Base-by-base conservation (phyloP, 257 asterid species). In the Linderniella brevidens region DNA sequence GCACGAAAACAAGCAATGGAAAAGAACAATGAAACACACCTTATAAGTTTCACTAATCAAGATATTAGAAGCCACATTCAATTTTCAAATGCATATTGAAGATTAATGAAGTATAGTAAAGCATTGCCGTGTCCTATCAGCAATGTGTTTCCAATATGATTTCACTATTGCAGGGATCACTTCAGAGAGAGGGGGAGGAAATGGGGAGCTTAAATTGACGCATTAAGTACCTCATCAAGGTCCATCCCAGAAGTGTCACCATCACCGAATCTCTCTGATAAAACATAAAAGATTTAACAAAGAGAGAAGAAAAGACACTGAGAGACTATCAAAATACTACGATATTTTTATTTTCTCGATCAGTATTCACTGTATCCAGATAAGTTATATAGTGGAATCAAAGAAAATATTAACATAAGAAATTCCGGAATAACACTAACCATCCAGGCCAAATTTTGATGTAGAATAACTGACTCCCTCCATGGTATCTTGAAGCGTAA, bases 211-310 rank as follows among this genome's bases (percentile, higher is more conserved):
- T n/a, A n/a, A n/a, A n/a, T n/a, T n/a, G n/a, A n/a, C n/a, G n/a
- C n/a, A n/a, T n/a, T 25, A 25, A 25, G 32, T 73, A 90, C 99
- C 99, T 85, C 99, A 50, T 90, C 96, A 61, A 77, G 88, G 76
- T 85, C 93, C 68, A 90, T 65, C 46, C 94, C 96, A 55, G 85
- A 73, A 38, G 96, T 73, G 52, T 90, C 99, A 14, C 87, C 96
- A 56, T 90, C 96, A 20, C 99, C 99, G 60, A 90, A 90, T 68
- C 99, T 81, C 92, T 90, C 99, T 90, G 78, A 48, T 18, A 58
- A n/a, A 60, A 35, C 63, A 64, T 45, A 58, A 14, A 29, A 54
- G 20, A 40, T 52, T 51, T 55, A 58, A 60, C 48, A 58, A 50
- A 41, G 18, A 14, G 20, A 41, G 16, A 37, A 12, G 29, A 48